Conservation (phyloP, 257 asterid species). For the Solanum pennellii region DNA sequence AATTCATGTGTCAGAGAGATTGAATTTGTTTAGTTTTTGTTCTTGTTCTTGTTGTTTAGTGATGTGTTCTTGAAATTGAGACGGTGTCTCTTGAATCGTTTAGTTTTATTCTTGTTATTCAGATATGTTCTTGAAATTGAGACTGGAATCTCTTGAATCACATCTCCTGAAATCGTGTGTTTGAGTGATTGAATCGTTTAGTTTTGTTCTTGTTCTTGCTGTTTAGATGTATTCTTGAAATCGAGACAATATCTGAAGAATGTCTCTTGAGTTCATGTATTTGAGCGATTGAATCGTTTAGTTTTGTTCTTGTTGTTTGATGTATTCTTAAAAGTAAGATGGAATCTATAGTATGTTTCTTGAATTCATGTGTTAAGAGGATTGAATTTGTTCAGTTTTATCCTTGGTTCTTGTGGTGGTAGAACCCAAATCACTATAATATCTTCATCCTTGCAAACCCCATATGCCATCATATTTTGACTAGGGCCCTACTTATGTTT, state of each 20-base stretch:
- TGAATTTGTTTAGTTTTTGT: neutral
- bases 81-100: neutral
- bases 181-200: neutral
- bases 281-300: neutral
- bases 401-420: neutral
- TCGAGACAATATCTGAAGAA: neutral
- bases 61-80: no score
- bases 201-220: neutral
- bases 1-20: neutral
- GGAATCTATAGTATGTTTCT: neutral
- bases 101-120: neutral
- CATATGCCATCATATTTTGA: neutral
- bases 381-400: neutral
- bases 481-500: neutral
- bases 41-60: neutral
- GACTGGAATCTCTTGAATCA: neutral
- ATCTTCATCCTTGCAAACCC: neutral
- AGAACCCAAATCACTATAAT: neutral
- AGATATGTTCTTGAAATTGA: neutral
- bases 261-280: neutral
- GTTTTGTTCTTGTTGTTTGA: neutral
- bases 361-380: neutral
- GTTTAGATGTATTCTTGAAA: neutral
- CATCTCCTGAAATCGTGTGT: neutral
- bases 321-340: neutral